These are phyloP conservation scores for Zygosaccharomyces rouxii DNA, from an alignment of 805 yeast species.

Conservation along the genomic window DNA sequence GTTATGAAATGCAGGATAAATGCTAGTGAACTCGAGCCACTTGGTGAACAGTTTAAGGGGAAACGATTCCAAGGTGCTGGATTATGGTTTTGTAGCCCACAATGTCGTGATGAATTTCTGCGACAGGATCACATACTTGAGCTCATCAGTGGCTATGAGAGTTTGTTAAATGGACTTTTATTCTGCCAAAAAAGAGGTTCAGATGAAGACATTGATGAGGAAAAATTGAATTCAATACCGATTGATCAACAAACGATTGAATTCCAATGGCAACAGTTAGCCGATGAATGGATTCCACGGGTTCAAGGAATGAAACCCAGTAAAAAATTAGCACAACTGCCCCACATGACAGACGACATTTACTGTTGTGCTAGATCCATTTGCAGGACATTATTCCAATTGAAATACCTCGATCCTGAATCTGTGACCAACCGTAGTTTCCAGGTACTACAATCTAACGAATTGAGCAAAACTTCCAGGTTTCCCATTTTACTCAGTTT, in stretches of 20 bases:
- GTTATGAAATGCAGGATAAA: conserved; percentile 41
- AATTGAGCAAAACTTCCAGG: conserved; percentile 40
- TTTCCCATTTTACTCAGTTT: conserved; percentile 48
- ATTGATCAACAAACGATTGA: conserved; percentile 14
- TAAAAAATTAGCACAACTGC: conserved; percentile 37
- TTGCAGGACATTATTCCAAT: conserved; percentile 37
- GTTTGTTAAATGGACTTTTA: conserved; percentile 19
- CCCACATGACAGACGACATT: conserved; percentile 49
- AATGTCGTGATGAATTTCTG: conserved; percentile 40
- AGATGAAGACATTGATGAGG: conserved; percentile 7
- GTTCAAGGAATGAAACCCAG: conserved; percentile 35
- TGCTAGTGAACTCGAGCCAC: conserved; percentile 7
- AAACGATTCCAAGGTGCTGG: conserved; percentile 38
- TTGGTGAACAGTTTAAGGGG: conserved; percentile 10
- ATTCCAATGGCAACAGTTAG: conserved; percentile 19
- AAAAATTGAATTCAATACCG: conserved; percentile 11
- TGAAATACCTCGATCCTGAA: conserved; percentile 21
- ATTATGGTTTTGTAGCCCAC: conserved; percentile 50
- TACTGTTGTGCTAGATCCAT: conserved; percentile 50
- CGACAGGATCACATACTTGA: conserved; percentile 36
- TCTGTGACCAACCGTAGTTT: conserved; percentile 29
- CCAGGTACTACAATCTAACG: conserved; percentile 48
- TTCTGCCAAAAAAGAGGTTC: conserved; percentile 31
- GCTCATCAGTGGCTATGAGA: conserved; percentile 37
- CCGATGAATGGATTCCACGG: conserved; percentile 38